These are phyloP conservation scores for Suhomyces pyralidae DNA, from an alignment of 805 yeast genomes.

Conservation along the genomic window DNA sequence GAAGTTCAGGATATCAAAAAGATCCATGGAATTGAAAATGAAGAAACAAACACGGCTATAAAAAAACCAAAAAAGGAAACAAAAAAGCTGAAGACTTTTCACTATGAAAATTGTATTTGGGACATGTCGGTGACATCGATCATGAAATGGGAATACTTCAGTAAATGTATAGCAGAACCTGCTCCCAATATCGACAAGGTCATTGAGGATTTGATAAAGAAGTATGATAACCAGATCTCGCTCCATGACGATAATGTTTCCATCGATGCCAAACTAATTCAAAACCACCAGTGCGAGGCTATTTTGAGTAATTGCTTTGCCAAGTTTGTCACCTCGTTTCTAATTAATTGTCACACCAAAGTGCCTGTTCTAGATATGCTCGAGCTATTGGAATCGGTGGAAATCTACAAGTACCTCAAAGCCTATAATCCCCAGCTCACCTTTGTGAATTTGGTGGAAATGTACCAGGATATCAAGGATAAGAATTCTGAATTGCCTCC, in stretches of 20 bases:
- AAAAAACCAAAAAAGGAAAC: neutral
- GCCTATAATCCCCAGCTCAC: constrained; percentile 17
- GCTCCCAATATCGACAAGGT: constrained; percentile 9
- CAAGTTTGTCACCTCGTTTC: constrained; percentile 24
- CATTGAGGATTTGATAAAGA: constrained; percentile 10
- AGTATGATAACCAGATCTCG: constrained; percentile 9
- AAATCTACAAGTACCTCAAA: constrained; percentile 20
- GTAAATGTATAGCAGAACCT: constrained; percentile 9
- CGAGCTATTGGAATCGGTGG: constrained; percentile 28
- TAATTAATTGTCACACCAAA: constrained; percentile 32
- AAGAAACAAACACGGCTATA: neutral
- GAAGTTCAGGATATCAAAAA: constrained; percentile 20
- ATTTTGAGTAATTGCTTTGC: constrained; percentile 16
- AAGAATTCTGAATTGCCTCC: constrained; percentile 10
- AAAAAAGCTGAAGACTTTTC: neutral
- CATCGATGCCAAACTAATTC: constrained; percentile 13
- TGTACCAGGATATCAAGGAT: constrained; percentile 4
- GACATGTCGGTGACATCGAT: constrained; percentile 32
- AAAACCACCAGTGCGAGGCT: constrained; percentile 15
- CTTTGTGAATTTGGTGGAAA: constrained; percentile 15
- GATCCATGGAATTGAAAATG: constrained; percentile 1
- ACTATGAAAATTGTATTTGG: constrained; percentile 24
- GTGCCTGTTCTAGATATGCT: constrained; percentile 30
- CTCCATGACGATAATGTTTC: constrained; percentile 1
- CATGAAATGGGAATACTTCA: constrained; percentile 28